Base-by-base conservation (phyloP, 331 rosid species). In the Phaseolus coccineus region DNA sequence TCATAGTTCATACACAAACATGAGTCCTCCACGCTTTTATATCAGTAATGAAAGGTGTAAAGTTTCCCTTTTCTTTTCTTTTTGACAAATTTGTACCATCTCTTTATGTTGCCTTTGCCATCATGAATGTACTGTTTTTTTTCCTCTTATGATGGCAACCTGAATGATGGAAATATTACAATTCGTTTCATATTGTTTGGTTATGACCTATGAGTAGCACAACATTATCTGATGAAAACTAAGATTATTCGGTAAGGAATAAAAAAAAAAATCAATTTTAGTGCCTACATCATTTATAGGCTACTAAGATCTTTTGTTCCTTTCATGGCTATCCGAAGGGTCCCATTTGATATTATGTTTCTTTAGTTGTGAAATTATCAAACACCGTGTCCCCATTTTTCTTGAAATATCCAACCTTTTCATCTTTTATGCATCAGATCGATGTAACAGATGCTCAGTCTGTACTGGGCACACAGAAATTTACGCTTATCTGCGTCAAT, bases 1-100 rank as follows among this genome's bases (percentile, higher is more conserved):
- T 72, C 57, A 65, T 59, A 77, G 53, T 71, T 70, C 22, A 64
- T 61, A 89, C 40, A 27, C 64, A 85, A 71, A 58, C 82, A 77
- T 84, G 83, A 84, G 70, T 58, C 62, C 73, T 15, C 16, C 19
- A 53, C 69, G 86, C 77, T 77, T 81, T 40, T 81, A 58, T 40
- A 71, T 85, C 85, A 66, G 81, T 65, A 84, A 85, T 82, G 86
- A 85, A 85, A 85, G 87, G 74, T 90, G 82, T 82, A 81, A 76
- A 76, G 70, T 80, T 73, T 84, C 42, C 50, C n/a, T 70, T 35
- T 47, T 31, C 50, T 59, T 53, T 53, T 52, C 12, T 42, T 56
- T 56, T 47, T 63, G 22, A 48, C 83, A 62, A 66, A 67, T 69
- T 77, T 76, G 77, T 67, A 75, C 37, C 66, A 39, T 56, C 9